Evolutionary conservation across 495 filamentous ascomycete species (phyloP).

Genomic region (Xylaria curta): DNA sequence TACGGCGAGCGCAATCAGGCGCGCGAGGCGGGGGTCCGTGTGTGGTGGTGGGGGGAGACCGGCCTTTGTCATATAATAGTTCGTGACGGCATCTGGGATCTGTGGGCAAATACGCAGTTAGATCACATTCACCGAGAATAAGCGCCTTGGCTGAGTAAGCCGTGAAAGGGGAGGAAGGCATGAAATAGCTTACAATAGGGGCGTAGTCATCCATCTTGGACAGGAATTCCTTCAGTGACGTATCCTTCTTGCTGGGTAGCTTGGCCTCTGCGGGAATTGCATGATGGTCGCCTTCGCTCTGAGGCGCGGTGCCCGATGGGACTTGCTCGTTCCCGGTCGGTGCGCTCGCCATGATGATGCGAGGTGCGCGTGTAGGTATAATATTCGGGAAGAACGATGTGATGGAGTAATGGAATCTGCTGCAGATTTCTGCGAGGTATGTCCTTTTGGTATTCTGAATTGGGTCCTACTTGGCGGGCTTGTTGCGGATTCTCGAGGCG

Average conservation of each 20-base stretch:
- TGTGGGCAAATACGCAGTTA: slow-evolving; percentile 44
- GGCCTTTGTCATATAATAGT: slow-evolving; percentile 96
- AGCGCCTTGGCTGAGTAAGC: not conserved
- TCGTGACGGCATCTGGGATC: slow-evolving; percentile 97
- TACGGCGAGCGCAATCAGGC: slow-evolving; percentile 91
- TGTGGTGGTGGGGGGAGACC: slow-evolving; percentile 88
- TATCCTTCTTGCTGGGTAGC: slow-evolving; percentile 82
- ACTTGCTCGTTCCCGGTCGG: slow-evolving; percentile 40
- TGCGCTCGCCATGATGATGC: slow-evolving; percentile 32
- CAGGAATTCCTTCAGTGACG: slow-evolving; percentile 86
- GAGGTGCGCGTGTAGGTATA: not conserved
- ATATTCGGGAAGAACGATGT: not conserved
- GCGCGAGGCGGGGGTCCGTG: slow-evolving; percentile 85
- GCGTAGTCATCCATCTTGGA: slow-evolving; percentile 98
- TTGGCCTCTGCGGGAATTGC: slow-evolving; percentile 43
- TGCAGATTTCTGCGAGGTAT: not conserved
- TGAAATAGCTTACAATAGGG: slow-evolving; percentile 74
- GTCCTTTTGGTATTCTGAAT: not conserved
- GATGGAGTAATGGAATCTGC: not conserved
- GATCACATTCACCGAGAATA: not conserved
- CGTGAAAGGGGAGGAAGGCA: not conserved
- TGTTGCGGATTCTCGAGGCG: not conserved
- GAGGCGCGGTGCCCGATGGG: slow-evolving; percentile 34
- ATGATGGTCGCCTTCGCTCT: slow-evolving; percentile 32
- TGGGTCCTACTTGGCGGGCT: not conserved